Conservation (phyloP, 2,329 filamentous ascomycete genomes). For the Aspergillus aculeatinus region DNA sequence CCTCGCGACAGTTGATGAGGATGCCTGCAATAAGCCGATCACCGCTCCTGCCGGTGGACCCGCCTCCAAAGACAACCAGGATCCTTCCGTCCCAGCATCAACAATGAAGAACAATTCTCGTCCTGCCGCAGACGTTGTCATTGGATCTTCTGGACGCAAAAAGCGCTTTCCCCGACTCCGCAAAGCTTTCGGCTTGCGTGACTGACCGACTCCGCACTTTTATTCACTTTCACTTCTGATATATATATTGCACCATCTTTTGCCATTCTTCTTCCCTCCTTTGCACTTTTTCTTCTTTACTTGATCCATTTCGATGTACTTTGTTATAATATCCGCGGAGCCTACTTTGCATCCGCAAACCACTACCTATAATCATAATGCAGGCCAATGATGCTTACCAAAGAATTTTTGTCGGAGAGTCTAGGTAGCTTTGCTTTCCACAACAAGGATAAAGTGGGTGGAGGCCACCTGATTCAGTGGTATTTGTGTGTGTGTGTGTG, state of each 20-base stretch:
- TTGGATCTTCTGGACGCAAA: constrained; percentile 42
- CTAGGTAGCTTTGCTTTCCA: not conserved
- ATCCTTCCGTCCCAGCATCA: not conserved
- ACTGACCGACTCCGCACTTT: not conserved
- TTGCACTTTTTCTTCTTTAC: not conserved
- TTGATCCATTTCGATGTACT: constrained; percentile 1
- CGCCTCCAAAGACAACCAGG: constrained; percentile 3
- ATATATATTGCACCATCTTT: constrained; percentile 7
- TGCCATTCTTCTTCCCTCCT: not conserved
- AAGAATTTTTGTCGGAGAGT: not conserved
- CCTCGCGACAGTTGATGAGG: constrained; percentile 16
- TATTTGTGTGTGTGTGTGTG: not conserved
- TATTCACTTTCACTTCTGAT: not conserved
- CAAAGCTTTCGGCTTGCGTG: constrained; percentile 45
- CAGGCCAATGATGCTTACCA: not conserved
- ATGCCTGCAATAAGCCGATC: constrained; percentile 12
- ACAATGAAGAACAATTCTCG: not conserved
- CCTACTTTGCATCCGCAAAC: not conserved
- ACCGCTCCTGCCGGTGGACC: not conserved
- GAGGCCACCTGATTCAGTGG: not conserved
- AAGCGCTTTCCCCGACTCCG: constrained; percentile 47
- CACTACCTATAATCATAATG: not conserved
- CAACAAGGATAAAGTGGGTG: not conserved
- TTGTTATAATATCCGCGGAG: constrained; percentile 11
- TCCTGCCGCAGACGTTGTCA: constrained; percentile 31